Evolutionary conservation across 1,284 basidiomycete species (phyloP), one percentile per base, ranked within the genome.

Genomic region (Stereum hirsutum): DNA sequence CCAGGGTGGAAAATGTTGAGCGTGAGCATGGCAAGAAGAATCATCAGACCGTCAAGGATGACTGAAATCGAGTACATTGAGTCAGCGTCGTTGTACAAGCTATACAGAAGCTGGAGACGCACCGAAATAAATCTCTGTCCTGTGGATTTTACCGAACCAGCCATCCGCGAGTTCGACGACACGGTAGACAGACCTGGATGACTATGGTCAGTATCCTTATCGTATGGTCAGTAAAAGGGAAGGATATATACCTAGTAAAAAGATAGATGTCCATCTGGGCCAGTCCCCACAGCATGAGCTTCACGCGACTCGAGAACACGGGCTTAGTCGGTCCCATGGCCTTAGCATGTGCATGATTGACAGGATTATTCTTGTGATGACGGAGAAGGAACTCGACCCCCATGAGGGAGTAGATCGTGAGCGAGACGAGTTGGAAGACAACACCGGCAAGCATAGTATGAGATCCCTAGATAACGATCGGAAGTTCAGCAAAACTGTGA

Each of bases 1-100:
- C 69, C 63, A 3, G 75, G 74, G 49, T 76, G 68, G 23, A 69
- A 51, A 43, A 75, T 50, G 51, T 75, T 76, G 46, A 75, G 60
- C 3, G 65, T 65, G 39, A 58, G 67, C 19, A 72, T 68, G 1
- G 72, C 74, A 5, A 75, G 58, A 2, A 64, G 54, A 47, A 80
- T 66, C 64, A 76, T 74, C 4, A 61, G 60, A 3, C 68, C 75
- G 44, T 79, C 76, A 2, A 79, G 61, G n/a, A 70, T 63, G 49
- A 69, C 69, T 71, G 42, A 4, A 4, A n/a, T n/a, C n/a, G 1
- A 26, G 21, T 31, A 17, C 24, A 28, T 8, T 25, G 2, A 20
- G 28, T 21, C 39, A 39, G 24, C 5, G 11, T 17, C 36, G 34
- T 19, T 21, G 32, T 8, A 6, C 2, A 3, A 26, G 20, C 11